Evolutionary conservation across 2,329 filamentous ascomycete species (phyloP).

Genomic region (Eutypa lata): DNA sequence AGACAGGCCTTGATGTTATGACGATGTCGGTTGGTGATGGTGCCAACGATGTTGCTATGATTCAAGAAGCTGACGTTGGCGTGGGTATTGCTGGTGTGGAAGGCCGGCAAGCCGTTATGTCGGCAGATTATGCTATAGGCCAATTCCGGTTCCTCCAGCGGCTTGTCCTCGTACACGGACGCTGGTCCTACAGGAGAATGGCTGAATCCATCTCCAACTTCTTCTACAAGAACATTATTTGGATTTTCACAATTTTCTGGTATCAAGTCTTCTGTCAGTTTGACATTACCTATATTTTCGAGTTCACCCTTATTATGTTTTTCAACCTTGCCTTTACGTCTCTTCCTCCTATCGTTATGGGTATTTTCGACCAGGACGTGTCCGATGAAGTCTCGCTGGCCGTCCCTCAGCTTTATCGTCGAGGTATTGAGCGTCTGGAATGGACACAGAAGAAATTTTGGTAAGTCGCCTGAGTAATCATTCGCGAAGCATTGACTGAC

Average conservation of each 20-base stretch:
- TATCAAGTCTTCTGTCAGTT: slow-evolving; percentile 95
- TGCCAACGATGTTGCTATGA: slow-evolving; percentile 97
- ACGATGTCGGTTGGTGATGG: slow-evolving; percentile 91
- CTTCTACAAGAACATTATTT: slow-evolving; percentile 99
- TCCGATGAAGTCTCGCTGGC: slow-evolving; percentile 90
- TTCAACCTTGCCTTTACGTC: slow-evolving; percentile 98
- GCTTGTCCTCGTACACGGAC: slow-evolving; percentile 82
- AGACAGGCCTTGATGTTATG: slow-evolving; percentile 92
- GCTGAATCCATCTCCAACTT: slow-evolving; percentile 96
- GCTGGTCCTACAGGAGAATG: slow-evolving; percentile 94
- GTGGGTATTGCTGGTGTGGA: slow-evolving; percentile 93
- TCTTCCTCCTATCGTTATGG: slow-evolving; percentile 89
- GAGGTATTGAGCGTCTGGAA: slow-evolving; percentile 92
- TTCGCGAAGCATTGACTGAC: slow-evolving; percentile 28
- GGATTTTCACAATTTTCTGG: slow-evolving; percentile 97
- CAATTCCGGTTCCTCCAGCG: slow-evolving; percentile 88
- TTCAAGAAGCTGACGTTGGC: slow-evolving; percentile 94
- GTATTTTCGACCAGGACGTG: slow-evolving; percentile 95
- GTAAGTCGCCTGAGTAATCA: slow-evolving; percentile 49
- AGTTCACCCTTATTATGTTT: slow-evolving; percentile 95
- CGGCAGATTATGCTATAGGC: slow-evolving; percentile 90
- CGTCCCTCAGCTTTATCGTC: slow-evolving; percentile 90
- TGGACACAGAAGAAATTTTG: slow-evolving; percentile 98
- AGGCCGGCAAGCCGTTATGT: slow-evolving; percentile 91
- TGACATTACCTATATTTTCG: slow-evolving; percentile 94